A percentile compares a stretch with the other conserved stretches of the same genome.
Conservation (phyloP, 139 green algal genomes). For the Trebouxia sp. region DNA sequence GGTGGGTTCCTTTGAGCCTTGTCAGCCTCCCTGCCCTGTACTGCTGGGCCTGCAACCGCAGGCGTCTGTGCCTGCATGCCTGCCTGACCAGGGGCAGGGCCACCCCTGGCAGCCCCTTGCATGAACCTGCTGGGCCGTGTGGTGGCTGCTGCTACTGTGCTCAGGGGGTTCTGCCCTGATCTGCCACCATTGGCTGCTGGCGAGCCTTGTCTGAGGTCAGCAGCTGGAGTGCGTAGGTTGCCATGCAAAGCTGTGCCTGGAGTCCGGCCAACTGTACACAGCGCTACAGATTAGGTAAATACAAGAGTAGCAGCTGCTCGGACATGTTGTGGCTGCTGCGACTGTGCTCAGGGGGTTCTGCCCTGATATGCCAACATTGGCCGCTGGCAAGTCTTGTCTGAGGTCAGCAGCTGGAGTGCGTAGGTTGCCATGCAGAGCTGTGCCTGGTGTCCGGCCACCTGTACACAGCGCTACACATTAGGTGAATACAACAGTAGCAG, state of each 20-base stretch:
- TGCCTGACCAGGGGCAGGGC: neutral
- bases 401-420: neutral
- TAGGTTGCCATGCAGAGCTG: slow-evolving; percentile 1
- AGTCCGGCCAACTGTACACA: too few species aligned
- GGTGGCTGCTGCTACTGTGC: neutral
- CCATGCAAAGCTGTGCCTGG: slow-evolving; percentile 14
- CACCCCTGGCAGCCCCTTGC: neutral
- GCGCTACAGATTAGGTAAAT: too few species aligned
- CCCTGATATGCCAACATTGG: neutral
- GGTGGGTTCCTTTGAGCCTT: too few species aligned
- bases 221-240: neutral
- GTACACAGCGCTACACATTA: too few species aligned
- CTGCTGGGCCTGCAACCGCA: neutral
- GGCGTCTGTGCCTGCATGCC: neutral
- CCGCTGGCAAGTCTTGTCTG: neutral
- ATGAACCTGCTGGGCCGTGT: slow-evolving; percentile 21
- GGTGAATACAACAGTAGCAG: too few species aligned
- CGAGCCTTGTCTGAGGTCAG: neutral
- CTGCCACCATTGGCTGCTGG: neutral
- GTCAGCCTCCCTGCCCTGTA: neutral
- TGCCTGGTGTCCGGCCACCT: slow-evolving; percentile 2
- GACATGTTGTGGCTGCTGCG: neutral
- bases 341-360: slow-evolving; percentile 12
- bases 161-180: neutral
- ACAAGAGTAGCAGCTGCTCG: too few species aligned